phyloP scores from a whole-genome alignment of 2,329 filamentous ascomycete genomes.

The Fusarium sp. region DNA sequence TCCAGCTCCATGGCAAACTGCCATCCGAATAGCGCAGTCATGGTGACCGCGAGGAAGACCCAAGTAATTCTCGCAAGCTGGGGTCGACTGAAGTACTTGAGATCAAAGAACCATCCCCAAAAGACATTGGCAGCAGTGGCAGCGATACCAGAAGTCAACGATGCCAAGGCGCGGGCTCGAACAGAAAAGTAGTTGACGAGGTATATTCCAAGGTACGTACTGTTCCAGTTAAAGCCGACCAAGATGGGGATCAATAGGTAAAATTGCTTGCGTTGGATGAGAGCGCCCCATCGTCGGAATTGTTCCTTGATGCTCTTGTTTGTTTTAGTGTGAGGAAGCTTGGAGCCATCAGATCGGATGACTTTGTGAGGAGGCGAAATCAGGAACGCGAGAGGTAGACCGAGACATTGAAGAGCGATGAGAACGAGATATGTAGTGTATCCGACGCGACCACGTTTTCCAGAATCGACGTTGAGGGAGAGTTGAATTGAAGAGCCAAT shows the following conservation, averaged over 20 bases:
- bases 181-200: constrained; percentile 64
- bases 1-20: constrained; percentile 60
- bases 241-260: constrained; percentile 61
- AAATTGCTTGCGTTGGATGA: constrained; percentile 58
- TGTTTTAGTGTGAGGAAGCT: constrained; percentile 14
- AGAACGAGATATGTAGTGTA: constrained; percentile 43
- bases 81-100: constrained; percentile 54
- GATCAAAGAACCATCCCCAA: constrained; percentile 63
- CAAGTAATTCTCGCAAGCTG: constrained; percentile 57
- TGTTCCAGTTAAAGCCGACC: constrained; percentile 62
- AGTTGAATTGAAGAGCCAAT: constrained; percentile 64
- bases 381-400: constrained; percentile 39
- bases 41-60: constrained; percentile 53
- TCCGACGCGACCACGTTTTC: constrained; percentile 46
- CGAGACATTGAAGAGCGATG: constrained; percentile 43
- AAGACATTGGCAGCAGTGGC: constrained; percentile 59
- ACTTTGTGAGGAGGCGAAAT: constrained; percentile 42
- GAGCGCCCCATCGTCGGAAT: constrained; percentile 42
- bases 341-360: constrained; percentile 37
- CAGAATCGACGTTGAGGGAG: constrained; percentile 58
- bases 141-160: constrained; percentile 58
- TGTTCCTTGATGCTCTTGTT: constrained; percentile 34
- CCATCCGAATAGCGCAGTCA: constrained; percentile 60
- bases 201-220: constrained; percentile 63
- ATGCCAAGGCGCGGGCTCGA: constrained; percentile 58